Evolutionary conservation across 2,329 filamentous ascomycete genomes (phyloP).

Genomic region (Xylaria digitata): DNA sequence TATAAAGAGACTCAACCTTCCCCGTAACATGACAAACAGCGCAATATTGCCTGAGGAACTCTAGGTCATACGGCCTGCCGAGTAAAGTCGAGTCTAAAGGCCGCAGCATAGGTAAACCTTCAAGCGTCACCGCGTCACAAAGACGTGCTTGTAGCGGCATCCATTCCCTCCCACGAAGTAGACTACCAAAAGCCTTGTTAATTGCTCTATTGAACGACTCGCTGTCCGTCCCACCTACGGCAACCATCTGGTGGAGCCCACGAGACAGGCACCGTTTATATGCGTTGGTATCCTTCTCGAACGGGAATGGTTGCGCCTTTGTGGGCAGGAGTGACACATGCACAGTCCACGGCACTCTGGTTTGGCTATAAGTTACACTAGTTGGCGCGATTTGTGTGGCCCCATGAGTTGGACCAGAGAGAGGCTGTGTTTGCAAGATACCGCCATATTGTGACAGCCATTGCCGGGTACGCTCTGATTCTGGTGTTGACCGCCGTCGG

Average conservation of each 20-base stretch:
- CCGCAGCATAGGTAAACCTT: slow-evolving; percentile 70
- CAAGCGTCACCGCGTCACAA: slow-evolving; percentile 65
- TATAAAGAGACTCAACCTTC: slow-evolving; percentile 69
- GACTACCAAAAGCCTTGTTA: slow-evolving; percentile 59
- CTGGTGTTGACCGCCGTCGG: slow-evolving; percentile 45
- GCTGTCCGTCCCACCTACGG: slow-evolving; percentile 61
- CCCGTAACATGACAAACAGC: slow-evolving; percentile 66
- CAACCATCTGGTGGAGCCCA: slow-evolving; percentile 68
- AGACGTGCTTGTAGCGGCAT: slow-evolving; percentile 68
- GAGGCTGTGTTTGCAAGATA: slow-evolving; percentile 28
- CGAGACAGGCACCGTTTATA: slow-evolving; percentile 71
- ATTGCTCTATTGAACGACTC: slow-evolving; percentile 63
- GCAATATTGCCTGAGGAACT: slow-evolving; percentile 65
- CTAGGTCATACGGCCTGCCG: slow-evolving; percentile 58
- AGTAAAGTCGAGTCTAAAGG: slow-evolving; percentile 60
- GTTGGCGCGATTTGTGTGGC: slow-evolving; percentile 14
- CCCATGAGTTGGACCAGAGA: slow-evolving; percentile 10
- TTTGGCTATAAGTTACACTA: slow-evolving; percentile 21
- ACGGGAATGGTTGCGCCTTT: slow-evolving; percentile 66
- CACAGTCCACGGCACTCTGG: slow-evolving; percentile 62
- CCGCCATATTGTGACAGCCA: slow-evolving; percentile 31
- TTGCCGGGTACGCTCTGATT: slow-evolving; percentile 42
- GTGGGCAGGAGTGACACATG: slow-evolving; percentile 69
- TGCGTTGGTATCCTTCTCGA: slow-evolving; percentile 70
- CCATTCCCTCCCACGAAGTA: slow-evolving; percentile 65